Evolutionary conservation across 1,139 yeast species (phyloP).

Genomic region (Keqinozyma sinolaborantium): DNA sequence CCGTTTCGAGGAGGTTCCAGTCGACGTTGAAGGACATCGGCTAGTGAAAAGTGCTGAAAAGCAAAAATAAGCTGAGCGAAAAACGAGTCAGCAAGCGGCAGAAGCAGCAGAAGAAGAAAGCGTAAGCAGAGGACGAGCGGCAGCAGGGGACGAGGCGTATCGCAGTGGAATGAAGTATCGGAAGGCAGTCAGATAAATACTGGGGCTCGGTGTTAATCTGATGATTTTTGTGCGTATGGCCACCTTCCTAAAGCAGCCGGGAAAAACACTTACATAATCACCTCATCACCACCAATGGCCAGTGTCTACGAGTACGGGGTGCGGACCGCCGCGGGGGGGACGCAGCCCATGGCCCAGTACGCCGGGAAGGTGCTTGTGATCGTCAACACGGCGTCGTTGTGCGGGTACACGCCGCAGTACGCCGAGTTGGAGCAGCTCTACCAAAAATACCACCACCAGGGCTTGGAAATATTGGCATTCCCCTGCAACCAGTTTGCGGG

Average conservation of each 20-base stretch:
- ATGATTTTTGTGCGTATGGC: no score
- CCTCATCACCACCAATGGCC: not conserved
- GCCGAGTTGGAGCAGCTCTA: slow-evolving; percentile 30
- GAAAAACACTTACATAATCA: no score
- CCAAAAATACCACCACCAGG: slow-evolving; percentile 25
- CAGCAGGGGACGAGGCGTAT: no score
- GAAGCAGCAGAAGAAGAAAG: no score
- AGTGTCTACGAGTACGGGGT: slow-evolving; percentile 16
- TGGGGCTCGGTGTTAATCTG: no score
- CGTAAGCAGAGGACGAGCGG: no score
- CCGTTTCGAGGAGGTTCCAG: slow-evolving; percentile 77
- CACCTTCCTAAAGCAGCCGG: no score
- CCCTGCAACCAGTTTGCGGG: slow-evolving; percentile 55
- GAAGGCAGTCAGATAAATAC: no score
- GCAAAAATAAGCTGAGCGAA: no score
- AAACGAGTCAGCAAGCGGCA: no score
- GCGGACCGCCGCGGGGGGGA: slow-evolving; percentile 12
- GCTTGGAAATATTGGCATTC: slow-evolving; percentile 35
- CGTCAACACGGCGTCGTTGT: slow-evolving; percentile 44
- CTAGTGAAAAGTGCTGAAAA: no score
- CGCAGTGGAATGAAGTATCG: no score
- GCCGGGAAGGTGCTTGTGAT: slow-evolving; percentile 33
- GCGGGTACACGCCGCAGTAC: slow-evolving; percentile 45
- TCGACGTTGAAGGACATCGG: slow-evolving; percentile 83
- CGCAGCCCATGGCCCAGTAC: slow-evolving; percentile 17